Conservation (phyloP, 441 rosid genomes). For the Mallotus repandus region DNA sequence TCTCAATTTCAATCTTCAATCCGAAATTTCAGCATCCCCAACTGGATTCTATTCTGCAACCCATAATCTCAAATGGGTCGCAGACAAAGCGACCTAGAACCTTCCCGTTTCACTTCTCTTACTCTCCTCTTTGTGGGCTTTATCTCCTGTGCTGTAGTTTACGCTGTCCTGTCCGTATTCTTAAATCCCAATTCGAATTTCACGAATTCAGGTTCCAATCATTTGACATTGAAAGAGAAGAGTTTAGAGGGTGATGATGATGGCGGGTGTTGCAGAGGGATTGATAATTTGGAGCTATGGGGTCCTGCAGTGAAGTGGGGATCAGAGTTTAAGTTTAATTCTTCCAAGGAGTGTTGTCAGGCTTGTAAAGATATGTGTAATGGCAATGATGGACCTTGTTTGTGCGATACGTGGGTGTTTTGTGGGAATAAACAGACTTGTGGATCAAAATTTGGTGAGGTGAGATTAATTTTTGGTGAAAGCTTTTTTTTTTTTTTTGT, state of each 20-base stretch:
- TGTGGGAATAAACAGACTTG: constrained; percentile 75
- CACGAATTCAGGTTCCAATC: constrained; percentile 20
- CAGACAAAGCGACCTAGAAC: constrained; percentile 50
- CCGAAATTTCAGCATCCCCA: constrained; percentile 13
- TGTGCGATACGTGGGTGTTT: constrained; percentile 94
- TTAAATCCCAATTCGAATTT: constrained; percentile 34
- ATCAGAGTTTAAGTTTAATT: constrained; percentile 72
- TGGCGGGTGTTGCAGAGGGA: constrained; percentile 72
- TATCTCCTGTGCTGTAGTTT: constrained; percentile 60
- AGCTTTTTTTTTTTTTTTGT: not conserved
- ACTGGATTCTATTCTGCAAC: constrained; percentile 21
- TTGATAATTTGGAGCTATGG: constrained; percentile 86
- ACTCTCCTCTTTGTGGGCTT: constrained; percentile 51
- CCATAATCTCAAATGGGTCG: constrained; percentile 54
- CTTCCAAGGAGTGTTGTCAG: constrained; percentile 66
- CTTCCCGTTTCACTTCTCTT: constrained; percentile 55
- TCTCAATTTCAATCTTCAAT: constrained; percentile 9
- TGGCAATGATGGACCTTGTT: constrained; percentile 80
- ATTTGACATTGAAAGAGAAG: constrained; percentile 23
- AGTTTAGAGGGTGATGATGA: constrained; percentile 20
- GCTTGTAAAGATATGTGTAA: constrained; percentile 89
- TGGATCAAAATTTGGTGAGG: constrained; percentile 93
- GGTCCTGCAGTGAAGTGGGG: constrained; percentile 98
- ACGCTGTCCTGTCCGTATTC: constrained; percentile 48
- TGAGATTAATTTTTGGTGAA: constrained; percentile 23